Evolutionary conservation across 75 land plant species (phyloP).

Genomic region (Pinus albicaulis): DNA sequence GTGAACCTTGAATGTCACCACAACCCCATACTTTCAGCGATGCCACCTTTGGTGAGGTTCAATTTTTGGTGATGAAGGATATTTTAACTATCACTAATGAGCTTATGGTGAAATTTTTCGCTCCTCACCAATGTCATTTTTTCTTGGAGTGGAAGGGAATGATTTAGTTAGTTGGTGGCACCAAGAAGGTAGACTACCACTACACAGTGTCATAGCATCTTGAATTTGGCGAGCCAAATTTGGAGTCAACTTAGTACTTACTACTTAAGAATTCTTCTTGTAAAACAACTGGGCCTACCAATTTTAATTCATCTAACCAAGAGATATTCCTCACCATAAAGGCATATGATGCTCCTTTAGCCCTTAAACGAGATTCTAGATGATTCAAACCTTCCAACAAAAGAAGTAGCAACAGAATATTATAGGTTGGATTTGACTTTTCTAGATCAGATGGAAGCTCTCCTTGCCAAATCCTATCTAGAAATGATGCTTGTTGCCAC

Average conservation of each 20-base stretch:
- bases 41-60: too few relatives aligned
- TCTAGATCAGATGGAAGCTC: constrained; percentile 98
- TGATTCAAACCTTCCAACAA: constrained; percentile 86
- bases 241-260: constrained; percentile 40
- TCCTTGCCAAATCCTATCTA: constrained; percentile 86
- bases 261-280: constrained; percentile 42
- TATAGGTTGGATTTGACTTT: constrained; percentile 78
- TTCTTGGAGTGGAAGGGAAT: constrained; percentile 36
- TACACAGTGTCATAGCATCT: constrained; percentile 37
- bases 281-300: constrained; percentile 13
- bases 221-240: constrained; percentile 47
- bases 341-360: constrained; percentile 56
- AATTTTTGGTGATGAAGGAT: too few relatives aligned
- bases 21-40: too few relatives aligned
- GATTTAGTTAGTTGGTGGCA: constrained; percentile 37
- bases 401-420: constrained; percentile 67
- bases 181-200: constrained; percentile 45
- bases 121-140: too few relatives aligned
- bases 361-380: constrained; percentile 78
- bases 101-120: too few relatives aligned
- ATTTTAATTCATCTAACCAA: constrained; percentile 14
- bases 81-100: too few relatives aligned
- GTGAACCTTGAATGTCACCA: too few relatives aligned
- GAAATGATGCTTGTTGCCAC: constrained; percentile 61
- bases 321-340: constrained; percentile 77